Percentiles rank a stretch among this genome's conserved stretches.
Conservation (phyloP, 2,329 filamentous ascomycete genomes). For the Hirsutella rhossiliensis region DNA sequence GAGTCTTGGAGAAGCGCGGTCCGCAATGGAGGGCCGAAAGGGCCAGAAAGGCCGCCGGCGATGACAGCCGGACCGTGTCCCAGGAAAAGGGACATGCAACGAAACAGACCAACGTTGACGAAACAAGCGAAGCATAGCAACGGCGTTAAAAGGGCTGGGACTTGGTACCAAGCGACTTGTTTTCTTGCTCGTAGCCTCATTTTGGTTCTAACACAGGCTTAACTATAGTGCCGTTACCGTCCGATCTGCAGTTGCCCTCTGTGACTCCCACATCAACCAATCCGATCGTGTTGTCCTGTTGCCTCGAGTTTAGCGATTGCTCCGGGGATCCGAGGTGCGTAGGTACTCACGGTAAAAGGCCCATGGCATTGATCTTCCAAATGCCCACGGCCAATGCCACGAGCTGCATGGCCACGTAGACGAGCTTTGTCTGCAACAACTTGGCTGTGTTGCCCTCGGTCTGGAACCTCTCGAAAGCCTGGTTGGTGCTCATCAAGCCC, state of each 20-base stretch:
- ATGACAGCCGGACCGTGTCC: neutral
- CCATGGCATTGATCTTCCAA: constrained; percentile 97
- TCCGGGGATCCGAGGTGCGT: neutral
- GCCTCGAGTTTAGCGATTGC: neutral
- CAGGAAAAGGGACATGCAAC: neutral
- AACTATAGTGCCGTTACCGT: constrained; percentile 41
- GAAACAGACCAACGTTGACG: neutral
- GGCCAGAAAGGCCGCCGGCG: constrained; percentile 15
- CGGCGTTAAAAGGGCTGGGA: constrained; percentile 3
- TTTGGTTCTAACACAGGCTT: neutral
- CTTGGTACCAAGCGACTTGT: neutral
- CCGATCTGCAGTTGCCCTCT: constrained; percentile 55
- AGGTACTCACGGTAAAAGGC: constrained; percentile 66
- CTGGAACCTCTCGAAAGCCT: constrained; percentile 85
- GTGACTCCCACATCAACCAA: constrained; percentile 91
- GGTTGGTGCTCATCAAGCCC: constrained; percentile 70
- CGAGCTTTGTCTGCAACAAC: constrained; percentile 72
- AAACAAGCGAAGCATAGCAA: constrained; percentile 3
- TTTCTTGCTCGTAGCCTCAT: neutral
- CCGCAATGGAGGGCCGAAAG: constrained; percentile 39
- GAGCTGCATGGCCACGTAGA: constrained; percentile 80
- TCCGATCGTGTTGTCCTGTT: constrained; percentile 83
- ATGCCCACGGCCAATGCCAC: constrained; percentile 74
- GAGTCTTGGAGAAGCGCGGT: constrained; percentile 34
- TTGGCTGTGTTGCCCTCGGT: constrained; percentile 63